These are phyloP conservation scores for Neofusicoccum laricinum DNA, from an alignment of 2,329 filamentous ascomycete genomes.

Conservation along the genomic window DNA sequence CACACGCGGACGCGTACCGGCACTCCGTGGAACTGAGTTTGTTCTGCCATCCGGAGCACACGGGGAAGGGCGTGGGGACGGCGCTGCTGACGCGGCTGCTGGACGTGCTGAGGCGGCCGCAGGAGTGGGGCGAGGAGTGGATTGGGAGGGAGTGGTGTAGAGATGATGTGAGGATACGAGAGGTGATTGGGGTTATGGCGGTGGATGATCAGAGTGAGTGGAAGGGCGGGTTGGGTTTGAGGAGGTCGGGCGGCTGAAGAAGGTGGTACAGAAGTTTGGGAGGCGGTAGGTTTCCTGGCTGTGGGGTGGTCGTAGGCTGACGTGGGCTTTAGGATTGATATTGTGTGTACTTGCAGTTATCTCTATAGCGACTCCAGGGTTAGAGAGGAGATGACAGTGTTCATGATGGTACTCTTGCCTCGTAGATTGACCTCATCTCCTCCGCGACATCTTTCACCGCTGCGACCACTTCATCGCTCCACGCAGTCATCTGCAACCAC, in stretches of 20 bases:
- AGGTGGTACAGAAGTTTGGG: conserved; percentile 38
- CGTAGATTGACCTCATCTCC: conserved; percentile 10
- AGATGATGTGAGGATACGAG: conserved; percentile 26
- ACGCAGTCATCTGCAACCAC: no score
- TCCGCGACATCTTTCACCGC: conserved; percentile 17
- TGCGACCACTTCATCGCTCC: no score
- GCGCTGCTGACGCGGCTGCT: conserved; percentile 30
- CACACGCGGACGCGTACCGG: conserved; percentile 34
- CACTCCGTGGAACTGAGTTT: conserved; percentile 41
- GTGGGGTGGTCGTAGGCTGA: conserved; percentile 12
- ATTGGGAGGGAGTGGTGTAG: background rate
- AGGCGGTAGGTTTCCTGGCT: conserved; percentile 27
- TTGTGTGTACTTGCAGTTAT: conserved; percentile 24
- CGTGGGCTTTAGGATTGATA: conserved; percentile 22
- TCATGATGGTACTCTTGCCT: background rate
- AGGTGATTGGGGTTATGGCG: conserved; percentile 39
- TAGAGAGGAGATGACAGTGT: background rate
- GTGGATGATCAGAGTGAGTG: conserved; percentile 32
- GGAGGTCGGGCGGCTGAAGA: conserved; percentile 36
- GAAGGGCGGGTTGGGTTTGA: conserved; percentile 36
- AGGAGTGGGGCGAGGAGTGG: conserved; percentile 20
- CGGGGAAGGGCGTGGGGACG: conserved; percentile 32
- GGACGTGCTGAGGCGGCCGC: conserved; percentile 24
- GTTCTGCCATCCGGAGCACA: conserved; percentile 37
- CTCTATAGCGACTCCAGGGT: conserved; percentile 7